phyloP scores from a whole-genome alignment of 2,329 filamentous ascomycete species.

The Neurospora crassa region DNA sequence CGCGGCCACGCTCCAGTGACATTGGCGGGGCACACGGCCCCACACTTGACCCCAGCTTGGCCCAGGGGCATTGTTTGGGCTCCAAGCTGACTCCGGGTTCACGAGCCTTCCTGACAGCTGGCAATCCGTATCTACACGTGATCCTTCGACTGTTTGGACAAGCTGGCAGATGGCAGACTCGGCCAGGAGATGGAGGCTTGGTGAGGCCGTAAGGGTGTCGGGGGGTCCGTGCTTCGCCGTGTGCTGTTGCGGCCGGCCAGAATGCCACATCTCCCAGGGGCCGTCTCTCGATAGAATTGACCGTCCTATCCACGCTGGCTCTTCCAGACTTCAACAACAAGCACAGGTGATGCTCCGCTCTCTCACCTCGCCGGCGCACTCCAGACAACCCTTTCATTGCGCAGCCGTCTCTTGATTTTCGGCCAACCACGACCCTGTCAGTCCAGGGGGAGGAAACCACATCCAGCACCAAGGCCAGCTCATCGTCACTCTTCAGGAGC shows the following conservation, averaged over 20 bases:
- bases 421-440: not conserved
- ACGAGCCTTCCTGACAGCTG: not conserved
- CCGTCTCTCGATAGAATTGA: constrained; percentile 15
- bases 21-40: constrained; percentile 17
- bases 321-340: constrained; percentile 8
- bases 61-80: not conserved
- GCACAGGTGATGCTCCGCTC: constrained; percentile 17
- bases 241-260: constrained; percentile 9
- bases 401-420: constrained; percentile 6
- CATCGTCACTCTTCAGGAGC: not conserved
- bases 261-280: constrained; percentile 21
- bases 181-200: not conserved
- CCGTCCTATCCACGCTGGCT: constrained; percentile 14
- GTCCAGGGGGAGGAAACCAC: not conserved
- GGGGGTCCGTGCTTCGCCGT: not conserved
- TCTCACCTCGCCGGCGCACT: constrained; percentile 11
- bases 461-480: not conserved
- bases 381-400: constrained; percentile 6
- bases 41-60: not conserved
- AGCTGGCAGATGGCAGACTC: constrained; percentile 8
- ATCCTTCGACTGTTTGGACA: constrained; percentile 3
- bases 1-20: not conserved
- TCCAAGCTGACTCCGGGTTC: not conserved
- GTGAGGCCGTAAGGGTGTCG: not conserved
- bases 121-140: constrained; percentile 12